Base-by-base conservation (phyloP, 768 basidiomycete genomes). In the Kwoniella heveanensis region DNA sequence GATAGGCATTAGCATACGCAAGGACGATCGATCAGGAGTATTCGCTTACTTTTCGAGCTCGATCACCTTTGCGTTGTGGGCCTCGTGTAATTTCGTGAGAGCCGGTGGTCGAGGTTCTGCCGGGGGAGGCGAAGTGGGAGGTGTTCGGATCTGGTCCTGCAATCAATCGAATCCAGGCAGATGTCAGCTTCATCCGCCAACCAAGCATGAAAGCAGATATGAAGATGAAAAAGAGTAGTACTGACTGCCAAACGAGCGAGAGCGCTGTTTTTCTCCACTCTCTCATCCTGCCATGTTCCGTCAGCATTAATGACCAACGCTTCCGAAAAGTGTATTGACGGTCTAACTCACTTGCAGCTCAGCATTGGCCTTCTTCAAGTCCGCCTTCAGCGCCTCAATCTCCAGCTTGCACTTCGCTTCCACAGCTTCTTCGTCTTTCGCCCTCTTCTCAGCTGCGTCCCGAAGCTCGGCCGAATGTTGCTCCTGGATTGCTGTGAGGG, bases 11-110 rank as follows among this genome's bases (percentile, higher is more conserved):
- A n/a, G n/a, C n/a, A n/a, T n/a, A n/a, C n/a, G n/a, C 26, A 8
- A n/a, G n/a, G n/a, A 39, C 24, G 9, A 37, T 46, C 19, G 19
- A 50, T 27, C 27, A 37, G 13, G 29, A 10, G 32, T 54, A 24
- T 29, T 25, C 10, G 46, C 48, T 29, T 53, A 73, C 71, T 56
- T 67, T 30, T 73, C 68, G 0, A 73, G 61, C 24, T 73, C 71
- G 9, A 61, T 60, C n/a, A 73, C 71, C 53, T 73, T 73, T 29
- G 70, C 70, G 57, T 73, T 73, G 52, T 73, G 68, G 22, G 69
- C 68, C 58, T 73, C 69, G 52, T 73, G 71, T 25, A 68, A 44
- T 47, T 69, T 72, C 21, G 64, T 66, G 60, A 67, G 30, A 39
- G 37, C 27, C 17, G 60, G 54, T 10, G 68, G 51, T 21, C 46